Evolutionary conservation across 202 grass and related monocot species (phyloP).

Genomic region (Digitaria exilis): DNA sequence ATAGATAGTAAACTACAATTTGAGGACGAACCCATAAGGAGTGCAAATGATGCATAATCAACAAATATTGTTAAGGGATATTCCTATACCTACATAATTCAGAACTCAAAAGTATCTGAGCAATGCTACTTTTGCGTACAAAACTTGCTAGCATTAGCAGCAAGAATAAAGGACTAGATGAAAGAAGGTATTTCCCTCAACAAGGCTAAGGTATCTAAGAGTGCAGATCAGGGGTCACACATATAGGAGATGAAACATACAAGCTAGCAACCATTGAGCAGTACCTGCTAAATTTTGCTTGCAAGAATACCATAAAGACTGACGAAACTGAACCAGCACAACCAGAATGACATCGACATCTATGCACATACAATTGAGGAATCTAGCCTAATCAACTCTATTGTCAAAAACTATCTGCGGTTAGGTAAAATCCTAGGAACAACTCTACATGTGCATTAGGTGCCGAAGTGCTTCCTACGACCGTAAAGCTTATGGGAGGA

Average conservation of each 20-base stretch:
- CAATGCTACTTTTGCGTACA: neutral
- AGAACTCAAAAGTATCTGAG: constrained; percentile 14
- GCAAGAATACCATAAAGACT: constrained; percentile 5
- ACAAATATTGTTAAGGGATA: neutral
- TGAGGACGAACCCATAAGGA: neutral
- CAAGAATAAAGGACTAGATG: neutral
- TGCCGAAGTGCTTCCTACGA: constrained; percentile 36
- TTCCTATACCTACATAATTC: neutral
- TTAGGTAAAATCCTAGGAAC: constrained; percentile 44
- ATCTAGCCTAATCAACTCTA: constrained; percentile 6
- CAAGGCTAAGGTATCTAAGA: constrained; percentile 14
- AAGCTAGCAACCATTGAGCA: neutral
- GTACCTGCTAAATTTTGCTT: constrained; percentile 8
- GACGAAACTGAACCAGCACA: constrained; percentile 22
- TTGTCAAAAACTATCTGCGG: neutral
- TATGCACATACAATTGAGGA: neutral
- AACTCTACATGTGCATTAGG: constrained; percentile 37
- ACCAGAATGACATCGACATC: constrained; percentile 25
- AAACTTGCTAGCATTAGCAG: neutral
- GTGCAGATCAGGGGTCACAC: neutral
- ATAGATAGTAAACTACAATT: neutral
- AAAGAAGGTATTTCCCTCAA: constrained; percentile 15
- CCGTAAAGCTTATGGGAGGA: constrained; percentile 39
- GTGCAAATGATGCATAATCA: neutral
- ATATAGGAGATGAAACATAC: neutral